These are phyloP conservation scores for Agroathelia rolfsii DNA, from an alignment of 1,284 basidiomycete genomes.

Conservation along the genomic window DNA sequence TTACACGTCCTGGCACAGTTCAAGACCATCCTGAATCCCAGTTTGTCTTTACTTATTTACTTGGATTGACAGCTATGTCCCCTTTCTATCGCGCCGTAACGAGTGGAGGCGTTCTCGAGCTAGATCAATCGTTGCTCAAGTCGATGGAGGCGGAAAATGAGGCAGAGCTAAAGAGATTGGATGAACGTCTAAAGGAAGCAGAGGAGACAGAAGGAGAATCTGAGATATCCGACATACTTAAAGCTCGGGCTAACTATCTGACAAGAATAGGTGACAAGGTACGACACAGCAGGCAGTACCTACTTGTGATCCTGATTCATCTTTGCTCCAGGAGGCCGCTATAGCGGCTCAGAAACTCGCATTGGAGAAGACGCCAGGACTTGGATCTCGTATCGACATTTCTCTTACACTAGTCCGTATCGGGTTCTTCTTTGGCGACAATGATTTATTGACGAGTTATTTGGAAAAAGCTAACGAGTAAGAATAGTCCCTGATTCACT, in stretches of 20 bases:
- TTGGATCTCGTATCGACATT: slow-evolving; percentile 91
- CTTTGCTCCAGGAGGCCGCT: slow-evolving; percentile 49
- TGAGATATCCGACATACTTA: slow-evolving; percentile 83
- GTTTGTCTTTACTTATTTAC: neutral
- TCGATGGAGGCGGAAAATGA: slow-evolving; percentile 70
- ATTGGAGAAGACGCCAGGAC: slow-evolving; percentile 85
- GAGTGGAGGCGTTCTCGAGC: slow-evolving; percentile 32
- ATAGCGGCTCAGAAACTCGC: slow-evolving; percentile 79
- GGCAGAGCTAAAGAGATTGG: slow-evolving; percentile 68
- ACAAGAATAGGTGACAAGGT: slow-evolving; percentile 92
- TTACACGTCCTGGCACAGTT: too few relatives aligned
- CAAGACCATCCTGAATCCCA: neutral
- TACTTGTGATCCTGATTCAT: neutral
- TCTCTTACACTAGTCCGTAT: slow-evolving; percentile 84
- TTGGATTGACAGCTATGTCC: slow-evolving; percentile 56
- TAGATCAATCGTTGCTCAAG: slow-evolving; percentile 54
- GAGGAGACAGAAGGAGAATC: slow-evolving; percentile 90
- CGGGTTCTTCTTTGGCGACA: slow-evolving; percentile 87
- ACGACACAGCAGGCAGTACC: slow-evolving; percentile 11
- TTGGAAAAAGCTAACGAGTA: slow-evolving; percentile 80
- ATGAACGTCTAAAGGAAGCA: slow-evolving; percentile 76
- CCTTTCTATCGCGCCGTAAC: slow-evolving; percentile 64
- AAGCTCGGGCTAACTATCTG: slow-evolving; percentile 80
- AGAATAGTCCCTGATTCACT: slow-evolving; percentile 18
- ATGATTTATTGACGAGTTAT: slow-evolving; percentile 62